Conservation (phyloP, 805 yeast genomes). For the Saccharomycopsis fermentans region DNA sequence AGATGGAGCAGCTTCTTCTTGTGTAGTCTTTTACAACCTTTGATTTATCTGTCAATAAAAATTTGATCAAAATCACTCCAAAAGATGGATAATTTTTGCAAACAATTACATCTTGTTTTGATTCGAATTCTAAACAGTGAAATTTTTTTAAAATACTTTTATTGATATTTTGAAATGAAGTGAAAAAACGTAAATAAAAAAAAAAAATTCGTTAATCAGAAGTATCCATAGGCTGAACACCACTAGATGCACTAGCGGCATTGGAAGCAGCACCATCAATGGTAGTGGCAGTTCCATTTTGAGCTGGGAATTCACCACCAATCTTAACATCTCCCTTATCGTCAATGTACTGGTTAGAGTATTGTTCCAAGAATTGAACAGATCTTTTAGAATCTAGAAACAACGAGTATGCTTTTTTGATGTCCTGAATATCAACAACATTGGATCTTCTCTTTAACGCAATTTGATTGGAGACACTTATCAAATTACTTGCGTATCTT, state of each 20-base stretch:
- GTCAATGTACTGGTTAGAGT: constrained; percentile 58
- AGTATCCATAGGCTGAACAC: constrained; percentile 31
- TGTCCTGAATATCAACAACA: constrained; percentile 65
- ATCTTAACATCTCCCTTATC: constrained; percentile 66
- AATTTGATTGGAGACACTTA: constrained; percentile 81
- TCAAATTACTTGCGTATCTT: constrained; percentile 85
- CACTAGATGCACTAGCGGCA: neutral
- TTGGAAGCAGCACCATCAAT: neutral
- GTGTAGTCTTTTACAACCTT: too few species aligned
- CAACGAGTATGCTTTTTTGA: constrained; percentile 77
- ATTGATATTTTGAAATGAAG: neutral
- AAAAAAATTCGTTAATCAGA: constrained; percentile 2
- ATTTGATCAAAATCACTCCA: too few species aligned
- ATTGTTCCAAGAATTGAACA: constrained; percentile 72
- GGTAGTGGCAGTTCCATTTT: constrained; percentile 39
- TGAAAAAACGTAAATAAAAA: neutral
- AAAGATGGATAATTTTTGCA: too few species aligned
- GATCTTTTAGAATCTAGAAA: constrained; percentile 87
- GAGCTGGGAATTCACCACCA: constrained; percentile 41
- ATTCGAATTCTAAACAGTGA: too few species aligned
- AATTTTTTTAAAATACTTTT: neutral
- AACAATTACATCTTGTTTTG: too few species aligned
- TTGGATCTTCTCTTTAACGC: constrained; percentile 70
- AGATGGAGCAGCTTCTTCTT: too few species aligned
- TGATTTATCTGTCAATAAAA: too few species aligned